phyloP scores from a whole-genome alignment of 768 basidiomycete genomes.

The Mycena galericulata region DNA sequence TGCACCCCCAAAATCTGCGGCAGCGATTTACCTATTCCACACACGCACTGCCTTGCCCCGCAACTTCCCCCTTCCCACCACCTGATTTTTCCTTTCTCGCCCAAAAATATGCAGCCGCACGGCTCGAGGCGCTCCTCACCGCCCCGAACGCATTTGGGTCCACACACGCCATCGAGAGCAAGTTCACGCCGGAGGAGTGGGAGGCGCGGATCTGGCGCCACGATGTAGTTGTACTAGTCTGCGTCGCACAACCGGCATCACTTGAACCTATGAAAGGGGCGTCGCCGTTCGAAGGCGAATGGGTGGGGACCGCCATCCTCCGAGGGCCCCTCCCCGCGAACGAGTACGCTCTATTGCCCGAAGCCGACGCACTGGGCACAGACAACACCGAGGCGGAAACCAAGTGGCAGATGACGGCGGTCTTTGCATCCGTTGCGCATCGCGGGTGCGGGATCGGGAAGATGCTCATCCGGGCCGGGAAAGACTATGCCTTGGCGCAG shows the following conservation, averaged over 20 bases:
- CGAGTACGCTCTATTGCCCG: conserved; percentile 24
- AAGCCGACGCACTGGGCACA: not conserved
- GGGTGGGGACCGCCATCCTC: conserved; percentile 30
- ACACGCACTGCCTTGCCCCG: conserved; percentile 25
- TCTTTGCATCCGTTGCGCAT: conserved; percentile 27
- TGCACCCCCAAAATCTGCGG: too few species aligned
- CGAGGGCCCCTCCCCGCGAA: conserved; percentile 23
- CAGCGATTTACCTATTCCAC: conserved; percentile 29
- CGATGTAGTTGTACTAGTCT: conserved; percentile 31
- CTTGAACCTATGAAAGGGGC: not conserved
- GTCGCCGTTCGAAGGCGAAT: not conserved
- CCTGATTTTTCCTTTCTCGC: not conserved
- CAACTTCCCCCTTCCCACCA: conserved; percentile 16
- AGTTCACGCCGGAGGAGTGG: conserved; percentile 27
- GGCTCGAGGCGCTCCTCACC: conserved; percentile 33
- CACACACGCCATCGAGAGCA: conserved; percentile 26
- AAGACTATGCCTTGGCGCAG: conserved; percentile 20
- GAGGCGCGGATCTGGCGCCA: conserved; percentile 17
- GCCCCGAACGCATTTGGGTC: conserved; percentile 30
- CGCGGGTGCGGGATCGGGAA: conserved; percentile 31
- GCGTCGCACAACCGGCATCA: conserved; percentile 15
- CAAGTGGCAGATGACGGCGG: conserved; percentile 34
- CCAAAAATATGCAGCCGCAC: conserved; percentile 22
- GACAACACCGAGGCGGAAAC: conserved; percentile 28
- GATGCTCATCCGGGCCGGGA: conserved; percentile 32